Evolutionary conservation across 2,329 filamentous ascomycete genomes (phyloP).

Genomic region (Hypocreales sp.): DNA sequence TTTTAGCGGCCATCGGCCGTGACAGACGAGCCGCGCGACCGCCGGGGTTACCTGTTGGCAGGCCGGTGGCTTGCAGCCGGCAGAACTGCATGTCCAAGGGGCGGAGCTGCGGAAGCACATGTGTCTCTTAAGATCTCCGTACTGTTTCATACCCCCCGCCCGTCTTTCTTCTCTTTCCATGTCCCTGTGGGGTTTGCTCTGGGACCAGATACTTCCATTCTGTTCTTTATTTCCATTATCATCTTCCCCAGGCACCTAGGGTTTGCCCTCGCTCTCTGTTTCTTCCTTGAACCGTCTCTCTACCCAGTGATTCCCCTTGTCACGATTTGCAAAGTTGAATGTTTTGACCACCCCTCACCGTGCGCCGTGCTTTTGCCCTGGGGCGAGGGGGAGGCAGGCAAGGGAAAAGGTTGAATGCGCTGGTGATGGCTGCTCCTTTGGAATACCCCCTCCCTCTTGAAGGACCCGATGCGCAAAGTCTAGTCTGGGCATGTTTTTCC

Average conservation of each 20-base stretch:
- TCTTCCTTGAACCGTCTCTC: conserved; percentile 2
- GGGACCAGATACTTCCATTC: conserved; percentile 1
- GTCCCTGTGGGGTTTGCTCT: conserved; percentile 4
- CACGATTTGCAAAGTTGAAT: conserved; percentile 3
- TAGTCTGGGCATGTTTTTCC: conserved; percentile 2
- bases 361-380: not conserved
- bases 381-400: too few relatives aligned
- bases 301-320: conserved; percentile 9
- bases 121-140: conserved; percentile 7
- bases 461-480: not conserved
- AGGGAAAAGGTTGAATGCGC: too few relatives aligned
- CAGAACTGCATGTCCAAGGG: conserved; percentile 2
- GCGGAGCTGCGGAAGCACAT: conserved; percentile 5
- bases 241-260: not conserved
- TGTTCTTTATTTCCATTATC: conserved; percentile 3
- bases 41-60: conserved; percentile 5
- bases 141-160: conserved; percentile 7
- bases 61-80: conserved; percentile 5
- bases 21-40: conserved; percentile 12
- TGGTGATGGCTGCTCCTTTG: conserved; percentile 1
- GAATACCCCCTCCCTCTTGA: conserved; percentile 2
- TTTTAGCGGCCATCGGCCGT: conserved; percentile 50
- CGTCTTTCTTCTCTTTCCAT: conserved; percentile 7
- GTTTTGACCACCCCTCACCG: not conserved
- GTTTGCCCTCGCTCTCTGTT: too few relatives aligned